Evolutionary conservation across 805 yeast species (phyloP), one percentile per base, ranked within the genome.

Genomic region (Brettanomyces sp.): DNA sequence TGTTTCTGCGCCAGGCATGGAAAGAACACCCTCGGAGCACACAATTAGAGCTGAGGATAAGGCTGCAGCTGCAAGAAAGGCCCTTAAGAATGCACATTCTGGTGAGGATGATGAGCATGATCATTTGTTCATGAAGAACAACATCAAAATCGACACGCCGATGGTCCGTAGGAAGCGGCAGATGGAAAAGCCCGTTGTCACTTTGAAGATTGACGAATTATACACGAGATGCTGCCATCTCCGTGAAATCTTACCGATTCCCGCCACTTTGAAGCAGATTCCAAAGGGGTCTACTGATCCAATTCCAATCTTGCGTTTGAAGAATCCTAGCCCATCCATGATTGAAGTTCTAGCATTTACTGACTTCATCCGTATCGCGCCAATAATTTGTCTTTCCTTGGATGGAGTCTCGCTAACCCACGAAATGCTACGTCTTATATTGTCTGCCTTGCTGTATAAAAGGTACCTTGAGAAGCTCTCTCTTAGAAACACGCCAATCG

Each of bases 211-310:
- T 45, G 96, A 87, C 55, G 74, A 79, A 41, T 71, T 91, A 57
- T 90, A 90, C 64, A 87, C 96, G 1, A 70, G 97, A 52, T 91
- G 97, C 62, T 90, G 97, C 60, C 97, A 90, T 62, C 68, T 90
- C 48, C 71, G 97, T 46, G 97, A 90, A 57, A 90, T 90, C 47
- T 63, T 90, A 49, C 97, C 98, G 2, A 90, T 90, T 43, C 91
- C 95, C 3, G 91, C 95, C 3, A 88, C 91, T 5, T 58, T 86
- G 54, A 83, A 84, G 56, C 95, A 87, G 59, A 73, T 90, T 50
- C 85, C 86, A 1, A 80, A 80, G 56, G 87, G 85, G 22, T 80
- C 88, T 28, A 74, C 81, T 41, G 80, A 85, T 1, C 95, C 96
- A 4, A 62, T 90, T 23, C 80, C 86, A 5, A 59, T 77, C 3